Conservation (phyloP, 169 alveolate genomes). For the Eimeria praecox region DNA sequence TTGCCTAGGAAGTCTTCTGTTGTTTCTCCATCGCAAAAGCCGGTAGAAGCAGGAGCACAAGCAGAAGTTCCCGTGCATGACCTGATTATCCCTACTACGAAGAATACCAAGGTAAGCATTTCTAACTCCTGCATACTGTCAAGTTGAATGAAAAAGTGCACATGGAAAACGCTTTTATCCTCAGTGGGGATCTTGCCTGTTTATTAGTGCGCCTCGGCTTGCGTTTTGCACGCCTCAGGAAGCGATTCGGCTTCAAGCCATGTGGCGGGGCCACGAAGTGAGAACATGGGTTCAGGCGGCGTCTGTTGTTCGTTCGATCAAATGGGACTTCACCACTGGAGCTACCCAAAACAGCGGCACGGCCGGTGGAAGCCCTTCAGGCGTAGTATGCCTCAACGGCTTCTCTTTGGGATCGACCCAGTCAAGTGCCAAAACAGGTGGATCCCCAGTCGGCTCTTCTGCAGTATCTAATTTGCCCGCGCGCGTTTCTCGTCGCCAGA, state of each 20-base stretch:
- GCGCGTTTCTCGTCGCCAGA: neutral
- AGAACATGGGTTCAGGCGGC: constrained; percentile 65
- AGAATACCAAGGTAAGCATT: neutral
- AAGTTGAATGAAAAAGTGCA: neutral
- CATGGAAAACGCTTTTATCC: neutral
- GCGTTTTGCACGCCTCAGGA: neutral
- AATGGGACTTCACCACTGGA: neutral
- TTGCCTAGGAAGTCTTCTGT: neutral
- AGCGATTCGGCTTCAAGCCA: constrained; percentile 40
- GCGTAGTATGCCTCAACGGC: neutral
- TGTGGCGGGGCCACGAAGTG: constrained; percentile 57
- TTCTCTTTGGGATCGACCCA: neutral
- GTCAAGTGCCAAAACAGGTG: neutral
- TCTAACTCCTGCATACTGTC: neutral
- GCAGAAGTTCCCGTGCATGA: neutral
- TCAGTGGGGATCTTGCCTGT: neutral
- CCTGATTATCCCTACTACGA: neutral
- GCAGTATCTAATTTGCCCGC: neutral
- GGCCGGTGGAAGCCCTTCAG: neutral
- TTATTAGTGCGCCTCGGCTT: neutral
- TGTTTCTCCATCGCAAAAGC: neutral
- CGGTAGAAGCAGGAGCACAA: neutral
- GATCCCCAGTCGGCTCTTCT: neutral
- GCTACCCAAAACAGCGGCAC: neutral
- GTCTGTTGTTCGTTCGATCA: constrained; percentile 34